Conservation (phyloP, 139 green algal species). For the Picochlorum costavermella region DNA sequence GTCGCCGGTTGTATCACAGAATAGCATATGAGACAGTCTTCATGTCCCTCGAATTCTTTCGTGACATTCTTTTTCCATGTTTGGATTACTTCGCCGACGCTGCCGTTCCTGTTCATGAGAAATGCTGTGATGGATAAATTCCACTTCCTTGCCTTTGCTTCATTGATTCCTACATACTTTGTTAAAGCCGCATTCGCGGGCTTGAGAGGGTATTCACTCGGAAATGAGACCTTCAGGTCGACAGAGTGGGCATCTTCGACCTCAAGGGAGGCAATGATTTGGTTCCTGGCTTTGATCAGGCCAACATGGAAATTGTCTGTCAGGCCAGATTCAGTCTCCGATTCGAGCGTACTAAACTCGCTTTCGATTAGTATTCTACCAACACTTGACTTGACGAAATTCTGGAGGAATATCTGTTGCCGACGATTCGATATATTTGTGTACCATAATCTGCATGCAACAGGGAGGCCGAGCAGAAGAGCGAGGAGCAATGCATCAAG, state of each 20-base stretch:
- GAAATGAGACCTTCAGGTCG: constrained; percentile 78
- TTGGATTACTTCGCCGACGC: constrained; percentile 63
- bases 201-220: constrained; percentile 64
- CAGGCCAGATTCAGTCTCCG: not conserved
- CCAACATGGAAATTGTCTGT: not conserved
- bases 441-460: too few species aligned
- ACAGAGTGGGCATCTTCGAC: constrained; percentile 77
- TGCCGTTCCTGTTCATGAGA: constrained; percentile 73
- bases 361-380: too few species aligned
- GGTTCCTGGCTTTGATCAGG: not conserved
- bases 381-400: too few species aligned
- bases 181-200: constrained; percentile 62
- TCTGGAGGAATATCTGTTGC: too few species aligned
- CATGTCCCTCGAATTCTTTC: constrained; percentile 69
- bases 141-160: constrained; percentile 86
- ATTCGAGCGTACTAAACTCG: too few species aligned
- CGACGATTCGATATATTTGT: too few species aligned
- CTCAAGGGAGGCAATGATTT: not conserved
- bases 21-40: constrained; percentile 98
- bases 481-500: too few species aligned
- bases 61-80: constrained; percentile 81
- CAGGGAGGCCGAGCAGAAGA: too few species aligned
- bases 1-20: constrained; percentile 72
- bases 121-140: constrained; percentile 82
- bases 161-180: constrained; percentile 64